phyloP scores from a whole-genome alignment of 2,329 filamentous ascomycete genomes.

The Conoideocrella luteorostrata region DNA sequence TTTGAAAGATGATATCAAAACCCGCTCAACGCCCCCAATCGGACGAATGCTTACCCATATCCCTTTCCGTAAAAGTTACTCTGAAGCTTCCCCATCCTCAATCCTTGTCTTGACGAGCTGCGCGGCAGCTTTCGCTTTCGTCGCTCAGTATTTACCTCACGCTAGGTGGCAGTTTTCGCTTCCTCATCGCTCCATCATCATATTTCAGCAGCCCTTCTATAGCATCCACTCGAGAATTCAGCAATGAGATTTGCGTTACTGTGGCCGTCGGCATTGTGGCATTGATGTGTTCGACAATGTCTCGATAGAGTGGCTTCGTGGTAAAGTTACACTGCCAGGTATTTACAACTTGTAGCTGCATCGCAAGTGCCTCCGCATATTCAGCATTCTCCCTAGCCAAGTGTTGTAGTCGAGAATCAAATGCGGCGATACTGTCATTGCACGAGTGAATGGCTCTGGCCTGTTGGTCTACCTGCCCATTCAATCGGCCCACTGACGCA shows the following conservation, averaged over 20 bases:
- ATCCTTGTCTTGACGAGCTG: too few species aligned
- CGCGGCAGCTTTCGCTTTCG: too few species aligned
- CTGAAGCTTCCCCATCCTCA: too few species aligned
- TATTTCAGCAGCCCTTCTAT: slow-evolving; percentile 13
- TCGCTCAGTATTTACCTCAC: too few species aligned
- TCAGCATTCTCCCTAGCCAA: slow-evolving; percentile 4
- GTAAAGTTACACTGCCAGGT: slow-evolving; percentile 43
- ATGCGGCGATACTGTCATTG: background rate
- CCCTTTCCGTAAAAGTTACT: too few species aligned
- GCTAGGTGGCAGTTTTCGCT: too few species aligned
- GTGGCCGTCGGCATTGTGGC: slow-evolving; percentile 17
- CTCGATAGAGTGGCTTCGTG: slow-evolving; percentile 34
- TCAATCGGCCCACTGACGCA: background rate
- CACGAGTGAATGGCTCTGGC: background rate
- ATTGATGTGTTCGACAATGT: slow-evolving; percentile 33
- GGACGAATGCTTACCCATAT: too few species aligned
- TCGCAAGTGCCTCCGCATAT: slow-evolving; percentile 22
- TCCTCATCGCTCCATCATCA: background rate
- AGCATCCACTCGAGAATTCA: slow-evolving; percentile 14
- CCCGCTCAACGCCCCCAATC: too few species aligned
- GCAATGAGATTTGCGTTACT: slow-evolving; percentile 12
- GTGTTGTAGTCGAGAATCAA: background rate
- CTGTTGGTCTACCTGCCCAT: background rate
- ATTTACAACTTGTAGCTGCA: slow-evolving; percentile 35
- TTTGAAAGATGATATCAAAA: too few species aligned